These are phyloP conservation scores for Stenogyne calaminthoides DNA, from an alignment of 305 asterid species.

Conservation along the genomic window DNA sequence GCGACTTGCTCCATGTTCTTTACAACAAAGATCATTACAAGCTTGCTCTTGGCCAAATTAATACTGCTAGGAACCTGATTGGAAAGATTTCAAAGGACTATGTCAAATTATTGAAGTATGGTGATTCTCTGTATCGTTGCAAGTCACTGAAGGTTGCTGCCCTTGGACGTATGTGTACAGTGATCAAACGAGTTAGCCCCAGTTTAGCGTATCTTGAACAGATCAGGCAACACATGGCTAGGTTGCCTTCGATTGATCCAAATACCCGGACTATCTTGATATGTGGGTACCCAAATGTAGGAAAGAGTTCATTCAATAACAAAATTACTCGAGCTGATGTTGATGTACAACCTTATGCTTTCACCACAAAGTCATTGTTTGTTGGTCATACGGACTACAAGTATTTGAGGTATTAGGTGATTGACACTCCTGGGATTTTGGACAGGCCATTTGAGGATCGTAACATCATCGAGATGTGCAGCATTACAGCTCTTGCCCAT, in stretches of 20 bases:
- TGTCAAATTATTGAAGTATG: conserved; percentile 80
- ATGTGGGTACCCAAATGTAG: conserved; percentile 98
- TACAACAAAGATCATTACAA: conserved; percentile 95
- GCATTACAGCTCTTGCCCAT: conserved; percentile 96
- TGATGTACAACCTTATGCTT: conserved; percentile 97
- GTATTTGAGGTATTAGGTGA: conserved; percentile 87
- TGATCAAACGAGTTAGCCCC: conserved; percentile 75
- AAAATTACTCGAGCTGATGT: conserved; percentile 96
- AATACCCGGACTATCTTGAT: conserved; percentile 88
- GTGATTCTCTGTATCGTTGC: conserved; percentile 87
- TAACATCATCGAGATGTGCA: conserved; percentile 97
- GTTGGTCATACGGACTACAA: conserved; percentile 96
- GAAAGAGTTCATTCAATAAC: conserved; percentile 95
- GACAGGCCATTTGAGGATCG: conserved; percentile 97
- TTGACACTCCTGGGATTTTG: conserved; percentile 94
- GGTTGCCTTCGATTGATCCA: conserved; percentile 95
- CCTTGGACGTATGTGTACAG: conserved; percentile 95
- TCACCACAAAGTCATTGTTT: conserved; percentile 92
- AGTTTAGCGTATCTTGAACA: conserved; percentile 97
- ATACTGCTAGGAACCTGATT: conserved; percentile 85
- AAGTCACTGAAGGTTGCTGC: conserved; percentile 93
- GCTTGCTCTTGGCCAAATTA: conserved; percentile 95
- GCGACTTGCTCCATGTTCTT: conserved; percentile 89
- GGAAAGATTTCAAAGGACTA: conserved; percentile 82
- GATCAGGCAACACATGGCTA: conserved; percentile 97